Base-by-base conservation (phyloP, 2,329 filamentous ascomycete species). In the Teratosphaeria nubilosa region DNA sequence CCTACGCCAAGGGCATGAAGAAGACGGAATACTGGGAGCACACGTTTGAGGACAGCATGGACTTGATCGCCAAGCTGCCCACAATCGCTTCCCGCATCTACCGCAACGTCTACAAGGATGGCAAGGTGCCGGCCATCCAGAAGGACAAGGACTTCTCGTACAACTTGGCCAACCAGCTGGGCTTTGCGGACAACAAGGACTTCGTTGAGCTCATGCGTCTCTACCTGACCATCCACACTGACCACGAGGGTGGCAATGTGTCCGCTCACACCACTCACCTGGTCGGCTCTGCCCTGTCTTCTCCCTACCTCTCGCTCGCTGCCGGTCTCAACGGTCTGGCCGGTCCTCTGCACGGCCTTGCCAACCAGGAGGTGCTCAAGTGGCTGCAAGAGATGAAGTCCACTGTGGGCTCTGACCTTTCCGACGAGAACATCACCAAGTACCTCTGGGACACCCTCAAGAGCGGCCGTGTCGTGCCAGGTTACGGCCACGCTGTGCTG, bases 321-420 rank as follows among this genome's bases (percentile, higher is more conserved):
- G 94, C 94, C 72, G 94, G 94, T 79, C 86, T 99, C 63, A 96
- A 99, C 80, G 94, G 94, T 83, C 88, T 99, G 67, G 94, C 94
- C 70, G 94, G 94, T 72, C 94, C 94, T 74, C 91, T 99, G 62
- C 94, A 99, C 86, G 94, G 94, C 78, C 86, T 99, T 72, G 94
- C 94, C 76, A 99, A 99, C 86, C 94, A 99, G 84, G 94, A 99
- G 81, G 94, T 99, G 68, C 86, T 99, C 71, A 91, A 94, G 83
- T 99, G 94, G 94, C 89, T 99, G 73, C 89, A 87, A 69, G 90
- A 97, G 87, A 96, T 99, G 91, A 96, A 99, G 90, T 87, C 90
- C 80, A 76, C 81, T 58, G 82, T 99, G 71, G 94, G 94, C 73
- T 89, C 92, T 76, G 94, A 99, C 75, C 85, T 99, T 64, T 94